Evolutionary conservation across 441 rosid species (phyloP).

Genomic region (Adansonia rubrostipa): DNA sequence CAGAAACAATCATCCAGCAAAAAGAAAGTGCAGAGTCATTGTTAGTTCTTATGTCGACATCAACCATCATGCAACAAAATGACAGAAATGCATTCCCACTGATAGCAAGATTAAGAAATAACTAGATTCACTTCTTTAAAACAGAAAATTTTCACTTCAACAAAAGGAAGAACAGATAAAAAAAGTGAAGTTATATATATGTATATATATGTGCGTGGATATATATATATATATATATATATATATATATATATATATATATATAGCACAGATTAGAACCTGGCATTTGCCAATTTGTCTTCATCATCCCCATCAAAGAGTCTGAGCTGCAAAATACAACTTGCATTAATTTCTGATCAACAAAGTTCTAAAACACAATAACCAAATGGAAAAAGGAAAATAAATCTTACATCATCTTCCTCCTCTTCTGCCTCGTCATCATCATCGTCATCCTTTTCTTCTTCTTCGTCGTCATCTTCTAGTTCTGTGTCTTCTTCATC

Average conservation of each 20-base stretch:
- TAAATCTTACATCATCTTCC: constrained; percentile 42
- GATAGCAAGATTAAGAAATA: background rate
- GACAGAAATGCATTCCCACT: background rate
- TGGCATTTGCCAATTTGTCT: constrained; percentile 48
- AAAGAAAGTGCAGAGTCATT: background rate
- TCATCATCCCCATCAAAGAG: constrained; percentile 46
- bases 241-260: background rate
- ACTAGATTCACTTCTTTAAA: background rate
- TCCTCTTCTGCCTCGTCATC: constrained; percentile 43
- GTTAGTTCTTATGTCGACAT: no score
- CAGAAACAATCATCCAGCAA: background rate
- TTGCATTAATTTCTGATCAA: constrained; percentile 1
- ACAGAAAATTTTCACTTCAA: background rate
- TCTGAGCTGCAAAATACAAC: constrained; percentile 58
- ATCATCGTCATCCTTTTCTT: constrained; percentile 18
- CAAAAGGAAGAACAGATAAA: background rate
- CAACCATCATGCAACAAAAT: background rate
- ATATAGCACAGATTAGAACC: constrained; percentile 16
- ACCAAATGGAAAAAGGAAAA: background rate
- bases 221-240: no score
- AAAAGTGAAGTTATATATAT: background rate
- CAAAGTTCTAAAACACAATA: background rate
- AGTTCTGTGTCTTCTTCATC: constrained; percentile 39
- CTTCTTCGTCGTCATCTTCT: no score
- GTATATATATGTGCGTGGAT: background rate